Evolutionary conservation across 192 early-diverging fungal genomes (phyloP).

Genomic region (Entophlyctis luteolus): DNA sequence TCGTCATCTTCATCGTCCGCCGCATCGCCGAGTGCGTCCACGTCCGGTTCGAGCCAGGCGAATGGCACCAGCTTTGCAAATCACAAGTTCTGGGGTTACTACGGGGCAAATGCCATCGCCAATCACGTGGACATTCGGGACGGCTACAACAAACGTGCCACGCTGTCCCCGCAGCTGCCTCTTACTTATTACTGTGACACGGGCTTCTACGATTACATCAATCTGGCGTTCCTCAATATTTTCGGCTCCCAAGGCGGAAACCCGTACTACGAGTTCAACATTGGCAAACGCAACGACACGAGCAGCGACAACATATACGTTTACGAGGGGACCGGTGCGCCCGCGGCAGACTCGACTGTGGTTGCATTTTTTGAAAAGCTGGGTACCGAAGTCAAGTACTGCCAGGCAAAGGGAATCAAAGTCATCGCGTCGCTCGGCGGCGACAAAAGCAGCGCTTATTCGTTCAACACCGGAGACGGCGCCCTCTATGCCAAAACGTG

Average conservation of each 20-base stretch:
- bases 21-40: background rate
- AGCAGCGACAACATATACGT: background rate
- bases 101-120: constrained; percentile 10
- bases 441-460: constrained; percentile 10
- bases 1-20: background rate
- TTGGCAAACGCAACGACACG: background rate
- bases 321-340: background rate
- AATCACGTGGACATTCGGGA: background rate
- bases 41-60: background rate
- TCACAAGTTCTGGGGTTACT: constrained; percentile 9
- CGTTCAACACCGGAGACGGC: constrained; percentile 7
- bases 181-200: constrained; percentile 16
- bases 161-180: background rate
- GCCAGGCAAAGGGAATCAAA: constrained; percentile 5
- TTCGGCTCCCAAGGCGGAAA: background rate
- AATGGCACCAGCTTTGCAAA: background rate
- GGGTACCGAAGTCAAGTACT: constrained; percentile 4
- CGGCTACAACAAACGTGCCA: background rate
- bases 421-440: constrained; percentile 15
- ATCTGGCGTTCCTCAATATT: constrained; percentile 13
- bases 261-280: background rate
- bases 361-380: background rate
- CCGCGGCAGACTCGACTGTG: background rate
- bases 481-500: constrained; percentile 4
- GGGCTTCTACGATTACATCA: constrained; percentile 12